Base-by-base conservation (phyloP, 495 filamentous ascomycete species). In the Cairneyella variabilis region DNA sequence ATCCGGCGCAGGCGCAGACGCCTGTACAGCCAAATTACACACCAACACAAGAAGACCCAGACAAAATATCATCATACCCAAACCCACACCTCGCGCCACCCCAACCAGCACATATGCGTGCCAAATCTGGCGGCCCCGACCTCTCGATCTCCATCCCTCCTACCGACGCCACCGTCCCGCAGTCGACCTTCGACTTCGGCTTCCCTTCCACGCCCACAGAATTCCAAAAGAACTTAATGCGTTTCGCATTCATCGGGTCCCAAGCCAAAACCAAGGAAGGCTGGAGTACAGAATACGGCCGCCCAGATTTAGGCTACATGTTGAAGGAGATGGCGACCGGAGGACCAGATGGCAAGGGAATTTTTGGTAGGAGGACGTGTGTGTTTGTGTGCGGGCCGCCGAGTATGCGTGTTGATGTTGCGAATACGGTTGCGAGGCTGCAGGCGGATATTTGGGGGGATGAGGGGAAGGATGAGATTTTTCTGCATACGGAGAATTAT, bases 401-500 rank as follows among this genome's bases (percentile, higher is more conserved):
- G 18, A 71, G 76, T 44, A 95, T 97, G 90, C 74, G 95, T 40
- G 79, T 89, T 2, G 90, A 91, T 58, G 90, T 97, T 27, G 83
- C 87, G 10, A 87, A 80, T 56, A 84, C 87, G 0, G 90, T 96
- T 20, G 92, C 92, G 0, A 72, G 81, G 51, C 69, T 96, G 63
- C 92, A 97, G 76, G 75, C 76, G 30, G 79, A 84, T 67, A 91
- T 97, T 28, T 87, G 88, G 86, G 78, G 75, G 2, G 84, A 88
- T 58, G 78, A 83, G 16, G 77, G 77, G 46, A 80, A 83, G 39
- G 92, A 96, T 64, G 92, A 97, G 79, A 85, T 97, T 52, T 96
- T 90, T 66, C 67, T 97, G 68, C 92, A 97, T 76, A 86, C 91
- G 10, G 92, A 97, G 76, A 96, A 96, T 66, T 96, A 95, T 70